phyloP scores from a whole-genome alignment of 108 stramenopile species.

The Parietichytrium sp. region DNA sequence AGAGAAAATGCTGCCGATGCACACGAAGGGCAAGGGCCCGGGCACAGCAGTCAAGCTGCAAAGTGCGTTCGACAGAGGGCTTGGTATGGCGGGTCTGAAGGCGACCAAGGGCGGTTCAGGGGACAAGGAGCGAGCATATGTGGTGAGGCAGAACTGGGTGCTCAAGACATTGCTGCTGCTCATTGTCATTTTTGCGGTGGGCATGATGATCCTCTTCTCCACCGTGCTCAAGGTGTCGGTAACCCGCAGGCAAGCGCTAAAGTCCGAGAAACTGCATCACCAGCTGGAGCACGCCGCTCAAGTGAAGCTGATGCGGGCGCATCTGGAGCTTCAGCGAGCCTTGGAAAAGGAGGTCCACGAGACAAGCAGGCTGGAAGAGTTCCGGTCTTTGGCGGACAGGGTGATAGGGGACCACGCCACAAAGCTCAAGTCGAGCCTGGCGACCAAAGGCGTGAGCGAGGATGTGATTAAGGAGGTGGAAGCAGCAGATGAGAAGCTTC shows the following conservation, averaged over 20 bases:
- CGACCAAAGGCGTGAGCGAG: neutral
- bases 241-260: neutral
- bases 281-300: constrained; percentile 28
- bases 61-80: neutral
- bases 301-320: constrained; percentile 17
- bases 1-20: constrained; percentile 23
- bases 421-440: neutral
- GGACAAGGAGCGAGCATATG: constrained; percentile 6
- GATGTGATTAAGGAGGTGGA: neutral
- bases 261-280: neutral
- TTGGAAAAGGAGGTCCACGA: constrained; percentile 15
- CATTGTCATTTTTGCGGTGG: neutral
- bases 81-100: neutral
- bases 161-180: constrained; percentile 25
- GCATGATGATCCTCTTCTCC: constrained; percentile 6
- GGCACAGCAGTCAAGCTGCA: neutral
- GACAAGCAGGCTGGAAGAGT: constrained; percentile 17
- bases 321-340: constrained; percentile 10
- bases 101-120: constrained; percentile 4
- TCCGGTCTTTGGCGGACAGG: neutral
- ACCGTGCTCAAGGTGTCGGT: neutral
- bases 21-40: constrained; percentile 26
- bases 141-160: constrained; percentile 25
- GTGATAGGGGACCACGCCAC: neutral
- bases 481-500: neutral